Conservation (phyloP, 768 basidiomycete species). For the Russula compacta region DNA sequence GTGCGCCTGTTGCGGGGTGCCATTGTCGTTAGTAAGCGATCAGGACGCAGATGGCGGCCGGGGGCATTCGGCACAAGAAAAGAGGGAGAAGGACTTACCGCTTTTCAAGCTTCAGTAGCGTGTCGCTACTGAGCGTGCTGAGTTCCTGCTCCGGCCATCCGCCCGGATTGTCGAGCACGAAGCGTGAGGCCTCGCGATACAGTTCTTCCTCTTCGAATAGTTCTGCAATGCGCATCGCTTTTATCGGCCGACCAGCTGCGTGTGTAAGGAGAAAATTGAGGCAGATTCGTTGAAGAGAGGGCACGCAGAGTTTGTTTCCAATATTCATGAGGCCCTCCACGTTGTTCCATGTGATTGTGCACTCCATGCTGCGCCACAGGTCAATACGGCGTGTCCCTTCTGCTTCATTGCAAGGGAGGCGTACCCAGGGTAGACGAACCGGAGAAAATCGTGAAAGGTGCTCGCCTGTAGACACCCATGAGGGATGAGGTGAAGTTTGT, state of each 20-base stretch:
- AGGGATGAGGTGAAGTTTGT: not conserved
- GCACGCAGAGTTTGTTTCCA: conserved; percentile 79
- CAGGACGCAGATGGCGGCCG: not conserved
- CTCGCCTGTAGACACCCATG: conserved; percentile 39
- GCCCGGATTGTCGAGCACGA: conserved; percentile 87
- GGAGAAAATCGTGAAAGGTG: conserved; percentile 89
- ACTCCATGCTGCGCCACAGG: conserved; percentile 52
- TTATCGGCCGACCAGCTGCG: conserved; percentile 86
- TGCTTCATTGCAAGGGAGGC: conserved; percentile 22
- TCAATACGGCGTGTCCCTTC: not conserved
- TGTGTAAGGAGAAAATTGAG: conserved; percentile 84
- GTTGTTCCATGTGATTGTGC: conserved; percentile 93
- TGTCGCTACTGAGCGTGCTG: conserved; percentile 72
- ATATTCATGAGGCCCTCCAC: conserved; percentile 89
- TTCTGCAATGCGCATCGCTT: conserved; percentile 88
- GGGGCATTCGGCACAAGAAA: conserved; percentile 14
- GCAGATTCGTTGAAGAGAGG: conserved; percentile 73
- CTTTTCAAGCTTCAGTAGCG: conserved; percentile 83
- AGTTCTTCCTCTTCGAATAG: conserved; percentile 84
- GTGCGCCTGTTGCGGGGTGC: conserved; percentile 47
- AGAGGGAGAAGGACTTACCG: conserved; percentile 32
- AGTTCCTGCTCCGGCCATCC: conserved; percentile 77
- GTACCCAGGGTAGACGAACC: conserved; percentile 89
- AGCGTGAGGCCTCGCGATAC: conserved; percentile 84
- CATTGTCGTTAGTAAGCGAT: not conserved